A percentile compares a stretch with the other conserved stretches of the same genome.
phyloP scores from a whole-genome alignment of 306 rosid species.

The Lathyrus tuberosus region DNA sequence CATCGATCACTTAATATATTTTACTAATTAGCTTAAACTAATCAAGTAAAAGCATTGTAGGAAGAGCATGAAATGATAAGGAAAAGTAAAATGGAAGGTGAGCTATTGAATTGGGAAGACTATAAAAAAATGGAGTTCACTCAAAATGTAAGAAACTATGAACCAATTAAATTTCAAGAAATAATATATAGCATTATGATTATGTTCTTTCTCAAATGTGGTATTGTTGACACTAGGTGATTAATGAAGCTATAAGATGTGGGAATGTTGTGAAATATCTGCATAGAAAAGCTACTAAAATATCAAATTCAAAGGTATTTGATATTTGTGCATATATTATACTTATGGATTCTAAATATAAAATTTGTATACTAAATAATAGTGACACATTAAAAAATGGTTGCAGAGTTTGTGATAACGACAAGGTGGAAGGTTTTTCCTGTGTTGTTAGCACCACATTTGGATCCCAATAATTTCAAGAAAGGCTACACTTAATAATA shows the following conservation, averaged over 20 bases:
- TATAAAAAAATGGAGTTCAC: slow-evolving; percentile 81
- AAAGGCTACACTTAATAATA: too few relatives aligned
- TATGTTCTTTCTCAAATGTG: not conserved
- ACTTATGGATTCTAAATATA: too few relatives aligned
- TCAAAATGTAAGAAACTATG: slow-evolving; percentile 44
- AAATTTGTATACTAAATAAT: too few relatives aligned
- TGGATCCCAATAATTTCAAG: slow-evolving; percentile 70
- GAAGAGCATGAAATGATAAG: slow-evolving; percentile 74
- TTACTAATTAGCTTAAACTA: not conserved
- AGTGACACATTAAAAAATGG: too few relatives aligned
- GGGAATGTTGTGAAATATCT: slow-evolving; percentile 83
- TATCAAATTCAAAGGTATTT: slow-evolving; percentile 61
- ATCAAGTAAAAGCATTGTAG: slow-evolving; percentile 39
- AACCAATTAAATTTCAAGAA: not conserved
- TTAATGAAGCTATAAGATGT: slow-evolving; percentile 70
- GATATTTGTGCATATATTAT: not conserved
- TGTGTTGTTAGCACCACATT: slow-evolving; percentile 58
- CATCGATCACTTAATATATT: not conserved
- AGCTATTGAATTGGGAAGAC: slow-evolving; percentile 61
- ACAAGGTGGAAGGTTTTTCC: slow-evolving; percentile 89
- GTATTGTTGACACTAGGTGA: slow-evolving; percentile 51
- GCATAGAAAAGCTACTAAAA: slow-evolving; percentile 43
- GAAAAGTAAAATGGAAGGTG: slow-evolving; percentile 50
- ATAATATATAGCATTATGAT: not conserved
- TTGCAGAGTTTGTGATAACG: slow-evolving; percentile 63